Evolutionary conservation across 1,139 yeast species (phyloP).

Genomic region (Yamadazyma pseudoaaseri): DNA sequence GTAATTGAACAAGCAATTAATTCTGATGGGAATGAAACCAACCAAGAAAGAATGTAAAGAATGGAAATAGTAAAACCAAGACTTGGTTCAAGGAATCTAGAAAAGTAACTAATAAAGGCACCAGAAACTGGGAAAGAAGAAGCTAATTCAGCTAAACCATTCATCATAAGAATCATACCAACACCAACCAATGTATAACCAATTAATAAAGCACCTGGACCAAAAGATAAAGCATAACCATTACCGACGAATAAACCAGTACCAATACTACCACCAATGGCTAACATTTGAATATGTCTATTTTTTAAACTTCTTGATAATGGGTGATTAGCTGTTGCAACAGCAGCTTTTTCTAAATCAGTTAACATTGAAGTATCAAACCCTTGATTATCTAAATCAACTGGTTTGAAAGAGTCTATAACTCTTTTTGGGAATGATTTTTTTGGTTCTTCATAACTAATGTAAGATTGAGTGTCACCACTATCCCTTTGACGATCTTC

Average conservation of each 20-base stretch:
- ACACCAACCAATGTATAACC: slow-evolving; percentile 45
- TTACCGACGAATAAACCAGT: slow-evolving; percentile 63
- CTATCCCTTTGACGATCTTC: background rate
- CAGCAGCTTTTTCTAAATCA: slow-evolving; percentile 34
- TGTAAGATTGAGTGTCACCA: slow-evolving; percentile 1
- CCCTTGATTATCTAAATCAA: slow-evolving; percentile 40
- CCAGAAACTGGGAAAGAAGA: slow-evolving; percentile 64
- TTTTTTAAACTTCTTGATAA: slow-evolving; percentile 36
- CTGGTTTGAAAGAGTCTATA: slow-evolving; percentile 40
- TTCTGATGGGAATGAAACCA: slow-evolving; percentile 43
- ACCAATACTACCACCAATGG: slow-evolving; percentile 45
- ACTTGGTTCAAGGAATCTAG: slow-evolving; percentile 61
- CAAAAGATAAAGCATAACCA: slow-evolving; percentile 61
- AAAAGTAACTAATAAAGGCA: slow-evolving; percentile 54
- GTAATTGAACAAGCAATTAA: slow-evolving; percentile 46
- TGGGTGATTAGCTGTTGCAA: slow-evolving; percentile 39
- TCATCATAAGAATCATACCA: slow-evolving; percentile 51
- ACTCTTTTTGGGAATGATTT: slow-evolving; percentile 19
- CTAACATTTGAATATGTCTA: slow-evolving; percentile 46
- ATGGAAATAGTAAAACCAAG: slow-evolving; percentile 55
- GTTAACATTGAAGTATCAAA: slow-evolving; percentile 30
- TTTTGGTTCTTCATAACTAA: background rate
- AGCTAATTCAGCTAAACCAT: slow-evolving; percentile 61
- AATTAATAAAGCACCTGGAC: slow-evolving; percentile 65
- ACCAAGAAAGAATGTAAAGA: slow-evolving; percentile 43